Evolutionary conservation across 106 monocot genomes (phyloP).

Genomic region (Gastrodia elata): DNA sequence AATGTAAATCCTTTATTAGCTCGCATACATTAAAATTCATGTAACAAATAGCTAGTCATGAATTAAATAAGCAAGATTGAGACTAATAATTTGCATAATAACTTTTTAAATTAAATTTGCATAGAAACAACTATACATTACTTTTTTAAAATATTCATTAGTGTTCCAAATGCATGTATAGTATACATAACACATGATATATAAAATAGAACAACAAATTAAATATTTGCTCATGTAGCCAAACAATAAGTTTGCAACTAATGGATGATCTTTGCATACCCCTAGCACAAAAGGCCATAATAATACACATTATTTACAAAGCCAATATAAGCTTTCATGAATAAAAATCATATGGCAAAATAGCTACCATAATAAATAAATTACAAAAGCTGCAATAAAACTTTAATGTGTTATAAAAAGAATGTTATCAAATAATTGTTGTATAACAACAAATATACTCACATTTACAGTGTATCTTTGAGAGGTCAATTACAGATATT

Average conservation of each 20-base stretch:
- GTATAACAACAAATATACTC: background rate
- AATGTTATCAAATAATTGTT: background rate
- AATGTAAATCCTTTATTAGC: no score
- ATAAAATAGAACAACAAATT: background rate
- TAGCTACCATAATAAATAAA: background rate
- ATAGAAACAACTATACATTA: no score
- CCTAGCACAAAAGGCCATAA: background rate
- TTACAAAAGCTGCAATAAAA: background rate
- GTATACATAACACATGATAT: no score
- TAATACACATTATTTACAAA: background rate
- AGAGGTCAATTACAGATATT: background rate
- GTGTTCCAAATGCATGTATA: no score
- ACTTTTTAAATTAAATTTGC: no score
- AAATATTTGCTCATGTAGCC: background rate
- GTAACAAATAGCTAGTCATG: no score
- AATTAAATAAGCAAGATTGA: no score
- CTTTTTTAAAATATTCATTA: no score
- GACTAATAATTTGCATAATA: no score
- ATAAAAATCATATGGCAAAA: background rate
- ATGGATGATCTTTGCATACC: background rate
- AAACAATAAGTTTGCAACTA: background rate
- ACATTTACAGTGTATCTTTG: no score
- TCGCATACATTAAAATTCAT: no score
- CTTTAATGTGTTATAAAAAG: background rate
- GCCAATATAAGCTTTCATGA: background rate